Conservation (phyloP, 1,284 basidiomycete species). For the Cystobasidium slooffiae region DNA sequence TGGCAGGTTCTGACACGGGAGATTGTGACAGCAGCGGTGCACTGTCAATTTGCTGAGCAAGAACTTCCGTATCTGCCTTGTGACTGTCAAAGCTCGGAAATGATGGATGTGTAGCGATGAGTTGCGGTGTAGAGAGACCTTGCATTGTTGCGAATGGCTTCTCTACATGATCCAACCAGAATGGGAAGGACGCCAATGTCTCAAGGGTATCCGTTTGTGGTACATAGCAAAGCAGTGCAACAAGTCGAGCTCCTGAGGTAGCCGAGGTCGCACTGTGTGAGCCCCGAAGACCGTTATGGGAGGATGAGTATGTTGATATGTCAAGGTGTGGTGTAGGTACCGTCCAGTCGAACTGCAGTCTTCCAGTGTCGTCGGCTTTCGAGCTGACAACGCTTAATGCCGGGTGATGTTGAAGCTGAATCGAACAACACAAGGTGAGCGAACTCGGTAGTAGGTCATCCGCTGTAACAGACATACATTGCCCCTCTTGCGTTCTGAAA, state of each 20-base stretch:
- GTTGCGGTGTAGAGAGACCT: constrained; percentile 28
- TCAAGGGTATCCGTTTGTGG: constrained; percentile 22
- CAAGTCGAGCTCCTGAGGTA: constrained; percentile 1
- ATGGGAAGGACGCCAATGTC: constrained; percentile 10
- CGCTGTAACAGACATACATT: too few species aligned
- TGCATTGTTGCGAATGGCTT: neutral
- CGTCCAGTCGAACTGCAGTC: constrained; percentile 23
- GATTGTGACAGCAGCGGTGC: neutral
- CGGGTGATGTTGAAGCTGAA: constrained; percentile 38
- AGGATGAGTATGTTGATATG: neutral
- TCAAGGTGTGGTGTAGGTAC: neutral
- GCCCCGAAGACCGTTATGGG: neutral
- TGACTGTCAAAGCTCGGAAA: constrained; percentile 15
- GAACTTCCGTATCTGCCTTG: neutral
- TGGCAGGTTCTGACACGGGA: neutral
- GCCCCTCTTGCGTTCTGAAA: constrained; percentile 35
- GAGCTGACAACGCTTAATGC: constrained; percentile 6
- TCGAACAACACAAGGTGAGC: neutral
- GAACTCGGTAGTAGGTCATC: too few species aligned
- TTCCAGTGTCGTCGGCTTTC: constrained; percentile 2
- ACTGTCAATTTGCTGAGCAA: neutral
- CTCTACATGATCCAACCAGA: constrained; percentile 28
- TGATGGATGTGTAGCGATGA: constrained; percentile 1
- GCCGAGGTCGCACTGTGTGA: neutral
- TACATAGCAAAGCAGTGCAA: constrained; percentile 28